Evolutionary conservation across 2,329 filamentous ascomycete species (phyloP).

Genomic region (Penicillium sp.): DNA sequence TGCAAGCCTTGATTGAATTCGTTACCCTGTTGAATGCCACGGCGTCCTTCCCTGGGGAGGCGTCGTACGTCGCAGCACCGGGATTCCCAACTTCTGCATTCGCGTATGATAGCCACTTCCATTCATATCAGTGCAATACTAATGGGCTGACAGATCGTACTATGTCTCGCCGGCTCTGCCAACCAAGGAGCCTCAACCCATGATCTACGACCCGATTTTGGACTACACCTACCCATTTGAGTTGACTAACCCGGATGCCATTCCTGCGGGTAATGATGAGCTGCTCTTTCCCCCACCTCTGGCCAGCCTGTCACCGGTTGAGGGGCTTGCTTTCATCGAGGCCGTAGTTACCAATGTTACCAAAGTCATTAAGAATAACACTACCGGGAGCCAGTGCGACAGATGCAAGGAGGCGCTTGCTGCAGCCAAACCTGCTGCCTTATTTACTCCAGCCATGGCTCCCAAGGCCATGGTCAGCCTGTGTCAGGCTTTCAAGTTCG

Average conservation of each 20-base stretch:
- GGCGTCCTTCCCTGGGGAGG: conserved; percentile 21
- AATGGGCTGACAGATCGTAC: conserved; percentile 25
- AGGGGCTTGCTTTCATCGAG: conserved; percentile 45
- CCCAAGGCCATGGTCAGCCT: conserved; percentile 53
- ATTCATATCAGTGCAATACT: neutral
- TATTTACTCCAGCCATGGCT: conserved; percentile 49
- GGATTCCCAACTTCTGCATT: conserved; percentile 55
- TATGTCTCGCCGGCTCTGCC: conserved; percentile 49
- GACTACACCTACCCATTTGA: conserved; percentile 56
- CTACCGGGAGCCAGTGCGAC: conserved; percentile 48
- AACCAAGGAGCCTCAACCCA: conserved; percentile 55
- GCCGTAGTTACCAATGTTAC: conserved; percentile 46
- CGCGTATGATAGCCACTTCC: conserved; percentile 29
- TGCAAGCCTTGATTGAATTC: conserved; percentile 6
- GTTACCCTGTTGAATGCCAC: conserved; percentile 2
- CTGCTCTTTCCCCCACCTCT: conserved; percentile 51
- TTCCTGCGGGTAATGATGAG: conserved; percentile 53
- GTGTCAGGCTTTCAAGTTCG: conserved; percentile 51
- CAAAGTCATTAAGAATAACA: conserved; percentile 43
- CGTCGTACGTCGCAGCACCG: conserved; percentile 34
- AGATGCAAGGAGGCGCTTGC: conserved; percentile 55
- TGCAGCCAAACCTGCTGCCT: conserved; percentile 52
- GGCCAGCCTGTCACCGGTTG: conserved; percentile 44
- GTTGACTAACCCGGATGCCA: conserved; percentile 54
- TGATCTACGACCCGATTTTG: conserved; percentile 54